Percentiles rank a stretch among this genome's conserved stretches.
Conservation (phyloP, 345 rosid genomes). For the Angophora floribunda region DNA sequence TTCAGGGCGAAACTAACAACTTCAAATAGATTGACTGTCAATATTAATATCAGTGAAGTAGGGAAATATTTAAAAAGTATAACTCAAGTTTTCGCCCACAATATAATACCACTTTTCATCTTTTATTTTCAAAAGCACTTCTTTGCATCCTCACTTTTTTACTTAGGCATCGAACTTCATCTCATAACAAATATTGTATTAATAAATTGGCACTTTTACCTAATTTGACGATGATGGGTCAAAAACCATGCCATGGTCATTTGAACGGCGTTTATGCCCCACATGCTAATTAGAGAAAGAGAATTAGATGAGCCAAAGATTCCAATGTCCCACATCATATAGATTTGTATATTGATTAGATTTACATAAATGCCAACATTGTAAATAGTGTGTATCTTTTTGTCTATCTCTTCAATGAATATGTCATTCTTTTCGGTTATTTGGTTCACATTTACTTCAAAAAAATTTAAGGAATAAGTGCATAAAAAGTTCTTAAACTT, state of each 20-base stretch:
- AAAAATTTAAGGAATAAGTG: no score
- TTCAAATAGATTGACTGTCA: accelerated
- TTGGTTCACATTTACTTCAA: neutral
- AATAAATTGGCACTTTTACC: neutral
- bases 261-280: neutral
- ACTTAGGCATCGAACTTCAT: neutral
- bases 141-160: neutral
- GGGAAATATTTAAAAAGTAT: accelerated
- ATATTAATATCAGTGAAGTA: neutral
- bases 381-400: neutral
- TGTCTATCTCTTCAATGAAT: neutral
- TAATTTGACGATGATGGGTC: neutral
- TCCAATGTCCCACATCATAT: neutral
- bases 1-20: neutral
- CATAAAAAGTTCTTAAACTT: neutral
- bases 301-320: neutral
- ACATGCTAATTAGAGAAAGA: no score
- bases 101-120: neutral
- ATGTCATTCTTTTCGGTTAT: no score
- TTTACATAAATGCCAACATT: neutral
- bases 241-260: neutral
- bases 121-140: neutral
- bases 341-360: no score
- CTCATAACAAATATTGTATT: no score
- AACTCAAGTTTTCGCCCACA: neutral